These are phyloP conservation scores for Pseudocercospora ulei DNA, from an alignment of 2,329 filamentous ascomycete species.

Conservation along the genomic window DNA sequence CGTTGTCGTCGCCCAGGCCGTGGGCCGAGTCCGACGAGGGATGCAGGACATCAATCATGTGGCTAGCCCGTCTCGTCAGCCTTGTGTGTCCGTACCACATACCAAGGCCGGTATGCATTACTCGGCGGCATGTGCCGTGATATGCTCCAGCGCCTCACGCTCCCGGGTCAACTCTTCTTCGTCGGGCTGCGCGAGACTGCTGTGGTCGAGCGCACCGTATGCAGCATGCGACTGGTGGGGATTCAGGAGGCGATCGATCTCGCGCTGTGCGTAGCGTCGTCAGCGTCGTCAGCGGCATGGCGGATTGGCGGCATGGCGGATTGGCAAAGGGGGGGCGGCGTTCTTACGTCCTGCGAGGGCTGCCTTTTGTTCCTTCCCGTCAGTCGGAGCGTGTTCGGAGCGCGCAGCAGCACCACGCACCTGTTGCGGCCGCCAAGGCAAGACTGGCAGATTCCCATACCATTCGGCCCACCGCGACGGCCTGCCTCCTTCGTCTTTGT, in stretches of 20 bases:
- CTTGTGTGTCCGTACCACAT: conserved; percentile 11
- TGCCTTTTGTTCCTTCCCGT: conserved; percentile 30
- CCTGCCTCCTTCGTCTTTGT: no score
- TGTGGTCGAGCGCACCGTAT: conserved; percentile 39
- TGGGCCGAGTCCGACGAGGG: conserved; percentile 33
- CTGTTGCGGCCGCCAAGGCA: conserved; percentile 37
- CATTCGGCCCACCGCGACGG: no score
- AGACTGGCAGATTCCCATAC: conserved; percentile 44
- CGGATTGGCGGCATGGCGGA: no score
- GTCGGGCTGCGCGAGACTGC: conserved; percentile 37
- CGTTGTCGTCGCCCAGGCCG: conserved; percentile 10
- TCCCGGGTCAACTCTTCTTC: conserved; percentile 43
- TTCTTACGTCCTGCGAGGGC: conserved; percentile 40
- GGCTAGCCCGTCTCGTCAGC: conserved; percentile 31
- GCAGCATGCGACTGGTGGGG: conserved; percentile 34
- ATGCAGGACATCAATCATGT: conserved; percentile 44
- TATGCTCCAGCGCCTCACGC: conserved; percentile 42
- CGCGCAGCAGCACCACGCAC: background rate
- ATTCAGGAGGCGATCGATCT: conserved; percentile 42
- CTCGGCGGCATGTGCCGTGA: conserved; percentile 44
- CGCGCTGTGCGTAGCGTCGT: conserved; percentile 36
- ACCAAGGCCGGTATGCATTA: conserved; percentile 28
- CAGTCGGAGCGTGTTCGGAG: background rate
- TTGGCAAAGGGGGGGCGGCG: conserved; percentile 10
- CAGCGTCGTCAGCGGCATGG: no score